Conservation (phyloP, 306 rosid genomes). For the Pueraria montana region DNA sequence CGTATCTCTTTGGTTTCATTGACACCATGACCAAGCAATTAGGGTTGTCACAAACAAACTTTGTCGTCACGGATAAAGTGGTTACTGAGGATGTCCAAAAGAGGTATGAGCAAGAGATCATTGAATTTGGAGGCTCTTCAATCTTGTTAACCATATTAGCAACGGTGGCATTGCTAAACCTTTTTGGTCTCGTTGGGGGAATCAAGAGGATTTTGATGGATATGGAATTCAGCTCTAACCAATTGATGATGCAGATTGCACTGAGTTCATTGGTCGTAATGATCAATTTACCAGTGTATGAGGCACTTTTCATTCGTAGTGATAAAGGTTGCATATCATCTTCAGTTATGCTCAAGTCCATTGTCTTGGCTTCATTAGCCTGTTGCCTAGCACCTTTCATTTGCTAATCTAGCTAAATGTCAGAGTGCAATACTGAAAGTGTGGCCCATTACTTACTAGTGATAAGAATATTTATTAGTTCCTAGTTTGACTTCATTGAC, state of each 20-base stretch:
- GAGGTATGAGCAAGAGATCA: slow-evolving; percentile 63
- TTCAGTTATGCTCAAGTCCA: slow-evolving; percentile 58
- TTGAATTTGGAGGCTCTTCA: slow-evolving; percentile 72
- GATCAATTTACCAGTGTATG: slow-evolving; percentile 52
- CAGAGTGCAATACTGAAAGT: neutral
- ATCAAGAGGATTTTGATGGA: slow-evolving; percentile 47
- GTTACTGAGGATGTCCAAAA: slow-evolving; percentile 56
- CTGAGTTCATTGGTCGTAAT: slow-evolving; percentile 33
- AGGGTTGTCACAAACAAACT: slow-evolving; percentile 64
- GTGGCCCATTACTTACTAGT: neutral
- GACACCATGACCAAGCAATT: slow-evolving; percentile 55
- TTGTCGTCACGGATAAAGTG: slow-evolving; percentile 63
- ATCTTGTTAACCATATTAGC: slow-evolving; percentile 56
- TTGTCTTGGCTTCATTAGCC: slow-evolving; percentile 53
- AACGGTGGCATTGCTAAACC: slow-evolving; percentile 67
- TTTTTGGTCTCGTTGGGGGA: slow-evolving; percentile 56
- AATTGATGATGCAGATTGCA: slow-evolving; percentile 42
- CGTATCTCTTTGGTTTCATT: slow-evolving; percentile 63
- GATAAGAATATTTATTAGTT: neutral
- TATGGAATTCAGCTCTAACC: slow-evolving; percentile 1
- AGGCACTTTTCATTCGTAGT: slow-evolving; percentile 69
- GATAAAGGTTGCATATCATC: slow-evolving; percentile 64
- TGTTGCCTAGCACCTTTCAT: slow-evolving; percentile 44
- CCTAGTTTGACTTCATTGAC: neutral
- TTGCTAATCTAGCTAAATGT: neutral